Evolutionary conservation across 2,329 filamentous ascomycete genomes (phyloP), one percentile per base, ranked within the genome.

Genomic region (Nakataea oryzae): DNA sequence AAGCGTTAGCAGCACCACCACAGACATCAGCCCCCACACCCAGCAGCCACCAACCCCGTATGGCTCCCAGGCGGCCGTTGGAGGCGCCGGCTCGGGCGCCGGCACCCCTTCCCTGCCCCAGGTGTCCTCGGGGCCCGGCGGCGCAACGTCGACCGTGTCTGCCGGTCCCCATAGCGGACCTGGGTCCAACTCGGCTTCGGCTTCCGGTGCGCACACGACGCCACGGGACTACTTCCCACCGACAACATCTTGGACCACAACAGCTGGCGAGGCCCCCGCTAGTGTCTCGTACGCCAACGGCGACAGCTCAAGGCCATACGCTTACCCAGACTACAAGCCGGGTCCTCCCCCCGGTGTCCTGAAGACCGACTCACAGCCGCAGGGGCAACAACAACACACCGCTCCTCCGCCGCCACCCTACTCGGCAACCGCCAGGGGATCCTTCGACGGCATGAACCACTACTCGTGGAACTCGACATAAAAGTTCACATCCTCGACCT

Each of bases 401-500:
- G 41, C 41, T n/a, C 21, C 41, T 30, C 73, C 76, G 13, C 73
- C 78, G 17, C 73, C 75, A 3, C 70, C 74, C 28, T 81, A 81
- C 62, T 74, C 69, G 41, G 41, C 41, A 29, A 71, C 72, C 14
- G 66, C 73, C 32, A 71, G 76, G 57, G 75, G 75, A 24, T 80
- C 80, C 17, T 81, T 80, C 63, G 78, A 79, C 62, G 74, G 73
- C 59, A 75, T 83, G 71, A 79, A 77, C 69, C 79, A 84, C 69
- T 85, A 85, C 69, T 82, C 81, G 34, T 85, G 83, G 83, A 83
- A 78, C 65, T 74, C 77, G 60, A 81, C 78, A 50, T 50, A n/a
- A 50, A n/a, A n/a, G 17, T n/a, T 6, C 24, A n/a, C 41, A 3
- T 50, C 24, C 41, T n/a, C 41, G 41, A n/a, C 41, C 41, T 24